Conservation (phyloP, 257 asterid genomes). For the Solanum rostratum region DNA sequence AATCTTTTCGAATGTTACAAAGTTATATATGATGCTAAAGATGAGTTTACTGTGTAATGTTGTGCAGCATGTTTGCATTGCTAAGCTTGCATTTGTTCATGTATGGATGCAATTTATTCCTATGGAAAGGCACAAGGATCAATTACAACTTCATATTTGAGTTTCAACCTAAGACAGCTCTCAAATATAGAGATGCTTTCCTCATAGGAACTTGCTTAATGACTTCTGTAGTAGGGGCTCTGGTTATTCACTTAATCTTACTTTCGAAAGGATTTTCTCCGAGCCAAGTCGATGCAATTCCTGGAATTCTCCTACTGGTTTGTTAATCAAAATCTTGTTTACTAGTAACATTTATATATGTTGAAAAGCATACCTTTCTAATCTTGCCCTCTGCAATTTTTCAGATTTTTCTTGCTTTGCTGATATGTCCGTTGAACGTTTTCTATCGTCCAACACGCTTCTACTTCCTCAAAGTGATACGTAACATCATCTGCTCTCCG, state of each 20-base stretch:
- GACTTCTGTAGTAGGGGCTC: constrained; percentile 75
- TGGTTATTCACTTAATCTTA: constrained; percentile 69
- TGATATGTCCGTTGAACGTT: constrained; percentile 70
- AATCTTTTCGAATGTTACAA: neutral
- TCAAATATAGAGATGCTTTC: constrained; percentile 81
- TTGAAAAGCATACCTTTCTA: neutral
- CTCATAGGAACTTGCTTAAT: constrained; percentile 71
- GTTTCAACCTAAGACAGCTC: constrained; percentile 51
- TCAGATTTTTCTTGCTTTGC: constrained; percentile 34
- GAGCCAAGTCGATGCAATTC: constrained; percentile 49
- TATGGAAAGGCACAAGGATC: constrained; percentile 80
- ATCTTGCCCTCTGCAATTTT: neutral
- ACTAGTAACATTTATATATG: neutral
- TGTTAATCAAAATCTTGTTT: neutral
- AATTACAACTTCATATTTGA: constrained; percentile 86
- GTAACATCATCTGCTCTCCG: constrained; percentile 84
- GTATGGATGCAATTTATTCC: constrained; percentile 85
- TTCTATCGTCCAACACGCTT: constrained; percentile 76
- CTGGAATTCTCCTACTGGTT: constrained; percentile 68
- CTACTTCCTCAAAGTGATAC: constrained; percentile 59
- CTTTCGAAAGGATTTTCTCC: constrained; percentile 44
- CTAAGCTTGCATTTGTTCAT: constrained; percentile 82
- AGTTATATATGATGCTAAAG: neutral
- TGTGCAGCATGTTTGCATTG: constrained; percentile 92
- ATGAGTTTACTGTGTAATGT: neutral